Evolutionary conservation across 495 filamentous ascomycete genomes (phyloP).

Genomic region (Cercophora samala): DNA sequence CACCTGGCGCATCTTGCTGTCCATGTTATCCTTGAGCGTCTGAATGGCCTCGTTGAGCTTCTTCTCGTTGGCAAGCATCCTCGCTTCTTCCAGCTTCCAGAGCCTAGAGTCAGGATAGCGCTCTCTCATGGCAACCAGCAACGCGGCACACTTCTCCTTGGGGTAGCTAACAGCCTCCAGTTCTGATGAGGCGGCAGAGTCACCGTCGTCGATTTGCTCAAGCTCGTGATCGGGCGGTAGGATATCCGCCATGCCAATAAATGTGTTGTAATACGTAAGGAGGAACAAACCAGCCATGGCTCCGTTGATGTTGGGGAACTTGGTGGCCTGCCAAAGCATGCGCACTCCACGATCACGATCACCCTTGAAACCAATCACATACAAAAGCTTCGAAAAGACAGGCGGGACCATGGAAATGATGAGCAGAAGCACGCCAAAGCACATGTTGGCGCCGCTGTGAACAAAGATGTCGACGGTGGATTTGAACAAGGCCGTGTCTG

Average conservation of each 20-base stretch:
- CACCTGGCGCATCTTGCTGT: constrained; percentile 81
- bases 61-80: constrained; percentile 67
- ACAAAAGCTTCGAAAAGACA: constrained; percentile 76
- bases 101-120: constrained; percentile 79
- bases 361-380: constrained; percentile 86
- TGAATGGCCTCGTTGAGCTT: constrained; percentile 66
- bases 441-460: constrained; percentile 82
- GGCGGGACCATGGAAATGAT: constrained; percentile 90
- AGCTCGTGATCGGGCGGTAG: constrained; percentile 59
- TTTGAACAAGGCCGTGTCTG: constrained; percentile 54
- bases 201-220: constrained; percentile 39
- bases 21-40: constrained; percentile 53
- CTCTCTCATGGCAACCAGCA: constrained; percentile 68
- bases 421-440: constrained; percentile 80
- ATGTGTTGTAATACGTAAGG: constrained; percentile 82
- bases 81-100: constrained; percentile 87
- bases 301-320: constrained; percentile 84
- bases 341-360: constrained; percentile 78
- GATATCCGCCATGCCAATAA: constrained; percentile 84
- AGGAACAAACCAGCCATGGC: constrained; percentile 80
- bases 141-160: constrained; percentile 59
- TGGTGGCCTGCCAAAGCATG: constrained; percentile 91
- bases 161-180: constrained; percentile 66
- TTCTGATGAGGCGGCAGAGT: constrained; percentile 12
- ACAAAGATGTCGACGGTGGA: constrained; percentile 79